Percentiles rank a stretch among this genome's conserved stretches.
These are phyloP conservation scores for Fabrea salina DNA, from an alignment of 169 alveolate species.

Conservation along the genomic window DNA sequence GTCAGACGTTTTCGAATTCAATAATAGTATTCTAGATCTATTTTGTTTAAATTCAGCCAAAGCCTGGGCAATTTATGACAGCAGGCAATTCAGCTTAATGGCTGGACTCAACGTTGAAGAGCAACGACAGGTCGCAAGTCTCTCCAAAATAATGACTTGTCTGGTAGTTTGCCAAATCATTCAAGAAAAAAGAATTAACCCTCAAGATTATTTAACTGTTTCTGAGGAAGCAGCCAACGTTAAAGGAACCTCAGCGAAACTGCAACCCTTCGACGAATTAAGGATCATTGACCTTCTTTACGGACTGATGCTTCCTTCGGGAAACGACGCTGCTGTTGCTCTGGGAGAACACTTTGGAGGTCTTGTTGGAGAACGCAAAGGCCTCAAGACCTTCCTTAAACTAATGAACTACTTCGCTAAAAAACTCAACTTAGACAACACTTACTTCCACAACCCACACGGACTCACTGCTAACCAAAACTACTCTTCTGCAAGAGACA, in stretches of 20 bases:
- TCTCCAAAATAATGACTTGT: constrained; percentile 77
- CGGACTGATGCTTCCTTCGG: constrained; percentile 56
- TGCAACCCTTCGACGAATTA: constrained; percentile 37
- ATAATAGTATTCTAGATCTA: too few species aligned
- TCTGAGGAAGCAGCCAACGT: constrained; percentile 31
- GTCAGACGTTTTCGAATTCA: too few species aligned
- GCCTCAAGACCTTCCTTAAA: neutral
- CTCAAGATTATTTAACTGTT: constrained; percentile 12
- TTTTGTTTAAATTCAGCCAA: too few species aligned
- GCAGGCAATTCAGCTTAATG: constrained; percentile 44
- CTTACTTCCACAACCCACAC: constrained; percentile 58
- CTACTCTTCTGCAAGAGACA: constrained; percentile 52
- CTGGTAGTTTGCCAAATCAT: constrained; percentile 36
- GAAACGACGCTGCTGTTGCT: constrained; percentile 62
- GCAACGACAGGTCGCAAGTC: constrained; percentile 65
- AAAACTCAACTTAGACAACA: constrained; percentile 37
- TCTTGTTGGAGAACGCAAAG: neutral
- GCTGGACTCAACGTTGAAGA: constrained; percentile 47
- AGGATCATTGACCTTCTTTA: constrained; percentile 33
- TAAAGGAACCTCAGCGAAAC: constrained; percentile 48
- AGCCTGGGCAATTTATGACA: constrained; percentile 53
- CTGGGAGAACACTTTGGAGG: constrained; percentile 44
- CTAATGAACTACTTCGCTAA: constrained; percentile 56
- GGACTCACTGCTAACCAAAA: constrained; percentile 57
- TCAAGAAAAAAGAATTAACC: constrained; percentile 35